Percentiles rank a stretch among this genome's conserved stretches.
Evolutionary conservation across 768 basidiomycete species (phyloP).

Genomic region (Chlorophyllum brunneum): DNA sequence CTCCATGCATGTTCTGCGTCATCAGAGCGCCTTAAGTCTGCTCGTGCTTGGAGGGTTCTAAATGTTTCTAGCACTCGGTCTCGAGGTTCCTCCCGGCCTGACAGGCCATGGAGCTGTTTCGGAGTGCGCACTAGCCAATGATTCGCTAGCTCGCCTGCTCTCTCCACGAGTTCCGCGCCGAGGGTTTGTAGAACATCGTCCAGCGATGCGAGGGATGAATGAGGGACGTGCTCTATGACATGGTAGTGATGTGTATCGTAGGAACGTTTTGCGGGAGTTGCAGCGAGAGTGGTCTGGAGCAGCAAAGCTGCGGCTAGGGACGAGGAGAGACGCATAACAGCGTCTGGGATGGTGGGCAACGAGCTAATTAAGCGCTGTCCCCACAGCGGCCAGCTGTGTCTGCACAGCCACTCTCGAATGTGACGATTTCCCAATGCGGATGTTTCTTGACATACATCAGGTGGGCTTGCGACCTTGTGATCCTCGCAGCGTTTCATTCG

Average conservation of each 20-base stretch:
- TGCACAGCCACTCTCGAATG: conserved; percentile 13
- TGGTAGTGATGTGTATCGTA: conserved; percentile 81
- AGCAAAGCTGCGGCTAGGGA: conserved; percentile 17
- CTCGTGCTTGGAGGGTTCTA: conserved; percentile 38
- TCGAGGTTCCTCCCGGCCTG: conserved; percentile 27
- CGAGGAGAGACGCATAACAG: conserved; percentile 27
- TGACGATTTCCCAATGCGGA: conserved; percentile 1
- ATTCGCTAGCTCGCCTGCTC: conserved; percentile 74
- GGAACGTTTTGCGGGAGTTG: conserved; percentile 41
- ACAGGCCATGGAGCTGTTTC: conserved; percentile 30
- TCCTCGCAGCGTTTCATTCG: background rate
- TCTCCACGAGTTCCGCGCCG: conserved; percentile 84
- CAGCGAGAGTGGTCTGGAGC: conserved; percentile 20
- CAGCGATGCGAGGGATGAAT: conserved; percentile 38
- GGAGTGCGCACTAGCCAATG: conserved; percentile 78
- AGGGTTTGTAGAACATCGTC: conserved; percentile 55
- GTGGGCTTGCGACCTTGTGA: background rate
- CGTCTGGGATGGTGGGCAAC: conserved; percentile 28
- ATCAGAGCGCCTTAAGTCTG: conserved; percentile 36
- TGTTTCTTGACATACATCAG: no score
- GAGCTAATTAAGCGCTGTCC: conserved; percentile 1
- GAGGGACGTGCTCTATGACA: conserved; percentile 63
- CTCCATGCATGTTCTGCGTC: conserved; percentile 35
- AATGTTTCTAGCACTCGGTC: conserved; percentile 52
- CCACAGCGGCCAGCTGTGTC: background rate